phyloP scores from a whole-genome alignment of 257 asterid genomes.

The Voacanga thouarsii region DNA sequence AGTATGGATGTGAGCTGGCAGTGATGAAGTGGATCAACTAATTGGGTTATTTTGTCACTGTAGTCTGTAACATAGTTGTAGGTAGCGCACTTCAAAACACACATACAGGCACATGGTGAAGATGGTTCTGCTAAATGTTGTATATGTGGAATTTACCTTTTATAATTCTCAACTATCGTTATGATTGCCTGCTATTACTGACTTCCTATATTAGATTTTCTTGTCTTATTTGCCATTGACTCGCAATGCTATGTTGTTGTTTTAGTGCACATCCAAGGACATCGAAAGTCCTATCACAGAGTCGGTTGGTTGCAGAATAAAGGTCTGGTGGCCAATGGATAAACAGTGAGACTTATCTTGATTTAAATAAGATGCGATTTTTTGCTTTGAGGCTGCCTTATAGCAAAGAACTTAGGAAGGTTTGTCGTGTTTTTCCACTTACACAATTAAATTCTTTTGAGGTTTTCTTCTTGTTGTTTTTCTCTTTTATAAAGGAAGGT shows the following conservation, averaged over 20 bases:
- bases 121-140: background rate
- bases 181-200: background rate
- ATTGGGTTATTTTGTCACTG: background rate
- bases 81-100: background rate
- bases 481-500: background rate
- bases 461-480: background rate
- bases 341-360: conserved; percentile 59
- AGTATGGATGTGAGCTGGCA: background rate
- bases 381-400: background rate
- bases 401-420: background rate
- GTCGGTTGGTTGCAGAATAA: conserved; percentile 77
- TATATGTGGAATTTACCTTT: background rate
- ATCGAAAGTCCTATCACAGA: conserved; percentile 44
- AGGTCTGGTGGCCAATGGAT: conserved; percentile 99
- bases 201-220: background rate
- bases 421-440: background rate
- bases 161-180: background rate
- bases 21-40: background rate
- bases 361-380: background rate
- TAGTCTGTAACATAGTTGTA: background rate
- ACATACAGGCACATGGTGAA: no score
- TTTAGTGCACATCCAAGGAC: conserved; percentile 69
- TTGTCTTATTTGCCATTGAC: background rate
- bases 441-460: background rate
- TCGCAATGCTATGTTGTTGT: conserved; percentile 5